These are phyloP conservation scores for Xylaria sp. DNA, from an alignment of 2,329 filamentous ascomycete genomes.

Conservation along the genomic window DNA sequence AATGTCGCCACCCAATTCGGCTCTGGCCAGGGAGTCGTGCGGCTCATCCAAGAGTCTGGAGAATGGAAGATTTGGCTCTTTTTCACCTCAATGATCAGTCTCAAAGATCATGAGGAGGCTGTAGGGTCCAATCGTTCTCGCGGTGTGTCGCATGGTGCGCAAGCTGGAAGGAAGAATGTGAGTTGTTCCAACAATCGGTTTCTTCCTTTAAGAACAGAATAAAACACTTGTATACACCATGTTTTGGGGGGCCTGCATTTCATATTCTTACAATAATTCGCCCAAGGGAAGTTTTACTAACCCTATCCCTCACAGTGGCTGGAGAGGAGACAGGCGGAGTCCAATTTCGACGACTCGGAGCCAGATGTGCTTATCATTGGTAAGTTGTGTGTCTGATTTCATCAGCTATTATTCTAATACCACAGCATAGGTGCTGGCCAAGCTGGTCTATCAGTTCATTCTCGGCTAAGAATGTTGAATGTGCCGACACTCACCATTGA, in stretches of 20 bases:
- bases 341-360: constrained; percentile 58
- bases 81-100: constrained; percentile 60
- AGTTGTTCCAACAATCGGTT: constrained; percentile 7
- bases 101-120: constrained; percentile 59
- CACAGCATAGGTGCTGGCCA: constrained; percentile 63
- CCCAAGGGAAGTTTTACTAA: constrained; percentile 5
- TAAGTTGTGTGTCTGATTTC: constrained; percentile 37
- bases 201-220: neutral
- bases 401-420: constrained; percentile 24
- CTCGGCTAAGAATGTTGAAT: constrained; percentile 66
- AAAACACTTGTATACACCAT: neutral
- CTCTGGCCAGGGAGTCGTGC: constrained; percentile 61
- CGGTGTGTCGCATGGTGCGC: constrained; percentile 61
- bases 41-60: constrained; percentile 55
- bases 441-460: constrained; percentile 62
- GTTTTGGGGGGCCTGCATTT: neutral
- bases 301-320: constrained; percentile 52
- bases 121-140: constrained; percentile 55
- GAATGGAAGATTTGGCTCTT: constrained; percentile 64
- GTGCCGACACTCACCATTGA: constrained; percentile 66
- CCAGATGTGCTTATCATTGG: constrained; percentile 69
- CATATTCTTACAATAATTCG: neutral
- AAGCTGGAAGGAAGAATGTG: constrained; percentile 59
- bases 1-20: constrained; percentile 60
- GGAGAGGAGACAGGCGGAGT: constrained; percentile 59